These are phyloP conservation scores for Chlorella sp. DNA, from an alignment of 139 green algal genomes.

Conservation along the genomic window DNA sequence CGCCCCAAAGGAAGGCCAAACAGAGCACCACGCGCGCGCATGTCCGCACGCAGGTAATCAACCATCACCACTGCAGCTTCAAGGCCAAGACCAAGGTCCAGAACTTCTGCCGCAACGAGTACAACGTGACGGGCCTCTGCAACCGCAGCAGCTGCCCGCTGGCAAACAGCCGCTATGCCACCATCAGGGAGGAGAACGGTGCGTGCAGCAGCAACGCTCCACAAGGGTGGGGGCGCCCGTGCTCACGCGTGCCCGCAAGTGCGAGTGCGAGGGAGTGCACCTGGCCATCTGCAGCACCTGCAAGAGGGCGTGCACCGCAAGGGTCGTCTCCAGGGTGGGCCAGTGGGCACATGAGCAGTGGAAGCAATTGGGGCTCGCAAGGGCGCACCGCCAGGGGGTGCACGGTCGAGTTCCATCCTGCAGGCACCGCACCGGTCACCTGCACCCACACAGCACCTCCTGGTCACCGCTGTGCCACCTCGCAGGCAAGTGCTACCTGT, in stretches of 20 bases:
- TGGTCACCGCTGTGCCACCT: too few species aligned
- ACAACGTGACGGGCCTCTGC: conserved; percentile 96
- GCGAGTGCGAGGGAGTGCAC: neutral
- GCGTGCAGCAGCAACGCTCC: conserved; percentile 4
- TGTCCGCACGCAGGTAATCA: conserved; percentile 79
- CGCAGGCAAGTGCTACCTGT: conserved; percentile 82
- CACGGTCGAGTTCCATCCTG: too few species aligned
- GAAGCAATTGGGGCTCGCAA: too few species aligned
- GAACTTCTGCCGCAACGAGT: conserved; percentile 98
- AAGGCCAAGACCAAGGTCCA: conserved; percentile 84
- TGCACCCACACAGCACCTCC: too few species aligned
- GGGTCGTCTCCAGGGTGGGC: too few species aligned
- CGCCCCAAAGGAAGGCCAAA: neutral
- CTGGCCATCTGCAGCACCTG: too few species aligned
- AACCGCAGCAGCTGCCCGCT: conserved; percentile 91
- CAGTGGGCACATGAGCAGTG: too few species aligned
- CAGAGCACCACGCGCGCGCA: neutral
- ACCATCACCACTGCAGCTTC: conserved; percentile 93
- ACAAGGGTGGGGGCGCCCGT: neutral
- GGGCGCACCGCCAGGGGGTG: too few species aligned
- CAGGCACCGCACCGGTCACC: too few species aligned
- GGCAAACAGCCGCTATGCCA: conserved; percentile 94
- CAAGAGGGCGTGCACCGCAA: too few species aligned
- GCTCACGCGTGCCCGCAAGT: conserved; percentile 7
- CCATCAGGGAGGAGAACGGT: conserved; percentile 74